A percentile compares a stretch with the other conserved stretches of the same genome.
Conservation (phyloP, 306 rosid genomes). For the Aeschynomene evenia region DNA sequence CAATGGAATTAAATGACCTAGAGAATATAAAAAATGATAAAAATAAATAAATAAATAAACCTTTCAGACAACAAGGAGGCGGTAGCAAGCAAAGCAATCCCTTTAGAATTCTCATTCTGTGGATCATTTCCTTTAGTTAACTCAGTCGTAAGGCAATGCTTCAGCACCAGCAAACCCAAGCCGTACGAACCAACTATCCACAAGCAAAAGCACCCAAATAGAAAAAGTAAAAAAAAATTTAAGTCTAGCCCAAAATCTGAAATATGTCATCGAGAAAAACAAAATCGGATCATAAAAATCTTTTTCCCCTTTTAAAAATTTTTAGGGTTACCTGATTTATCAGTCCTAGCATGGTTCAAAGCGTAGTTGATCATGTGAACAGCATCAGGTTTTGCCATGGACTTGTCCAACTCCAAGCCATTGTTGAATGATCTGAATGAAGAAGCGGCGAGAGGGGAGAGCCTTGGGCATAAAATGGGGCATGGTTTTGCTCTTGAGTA, state of each 20-base stretch:
- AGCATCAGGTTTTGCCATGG: conserved; percentile 54
- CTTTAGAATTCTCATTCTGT: conserved; percentile 54
- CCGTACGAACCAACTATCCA: conserved; percentile 72
- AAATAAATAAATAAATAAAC: conserved; percentile 32
- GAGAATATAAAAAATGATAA: not conserved
- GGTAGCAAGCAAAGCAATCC: conserved; percentile 70
- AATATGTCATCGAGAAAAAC: conserved; percentile 22
- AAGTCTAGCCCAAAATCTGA: conserved; percentile 9
- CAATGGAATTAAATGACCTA: not conserved
- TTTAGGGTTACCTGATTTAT: conserved; percentile 60
- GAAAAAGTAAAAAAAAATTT: not conserved
- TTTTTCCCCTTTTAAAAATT: too few relatives aligned
- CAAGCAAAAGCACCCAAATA: not conserved
- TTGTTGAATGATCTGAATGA: conserved; percentile 47
- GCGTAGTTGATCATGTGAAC: conserved; percentile 77
- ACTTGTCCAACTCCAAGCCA: conserved; percentile 40
- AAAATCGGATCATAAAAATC: not conserved
- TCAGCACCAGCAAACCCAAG: conserved; percentile 61
- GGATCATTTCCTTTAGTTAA: conserved; percentile 53
- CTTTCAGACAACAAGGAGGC: conserved; percentile 78
- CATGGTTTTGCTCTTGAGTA: conserved; percentile 44
- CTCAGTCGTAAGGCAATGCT: conserved; percentile 66
- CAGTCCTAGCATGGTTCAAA: conserved; percentile 68
- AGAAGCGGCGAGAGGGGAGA: conserved; percentile 23
- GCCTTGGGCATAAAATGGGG: not conserved